phyloP scores from a whole-genome alignment of 2,329 filamentous ascomycete species.

The Phialemonium atrogriseum region DNA sequence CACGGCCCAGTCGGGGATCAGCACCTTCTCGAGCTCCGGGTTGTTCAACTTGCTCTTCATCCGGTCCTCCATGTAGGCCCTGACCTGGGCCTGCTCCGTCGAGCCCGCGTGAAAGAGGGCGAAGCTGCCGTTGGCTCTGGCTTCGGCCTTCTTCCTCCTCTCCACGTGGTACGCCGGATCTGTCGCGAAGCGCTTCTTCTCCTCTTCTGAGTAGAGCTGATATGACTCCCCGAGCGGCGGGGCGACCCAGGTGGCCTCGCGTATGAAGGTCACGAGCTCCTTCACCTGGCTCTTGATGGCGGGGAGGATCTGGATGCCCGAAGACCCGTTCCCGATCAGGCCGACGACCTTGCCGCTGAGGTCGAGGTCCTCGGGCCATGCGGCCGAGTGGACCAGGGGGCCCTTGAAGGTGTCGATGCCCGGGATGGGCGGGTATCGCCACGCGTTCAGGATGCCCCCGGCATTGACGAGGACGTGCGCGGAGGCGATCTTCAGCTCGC shows the following conservation, averaged over 20 bases:
- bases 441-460: background rate
- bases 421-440: constrained; percentile 12
- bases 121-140: constrained; percentile 13
- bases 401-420: constrained; percentile 15
- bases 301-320: constrained; percentile 19
- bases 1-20: constrained; percentile 13
- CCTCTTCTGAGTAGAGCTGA: constrained; percentile 14
- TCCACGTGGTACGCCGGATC: constrained; percentile 12
- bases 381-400: constrained; percentile 14
- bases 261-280: constrained; percentile 14
- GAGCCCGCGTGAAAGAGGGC: constrained; percentile 9
- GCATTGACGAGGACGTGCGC: background rate
- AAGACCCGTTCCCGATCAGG: constrained; percentile 20
- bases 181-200: constrained; percentile 10
- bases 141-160: constrained; percentile 16
- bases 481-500: background rate
- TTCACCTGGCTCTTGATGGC: constrained; percentile 12
- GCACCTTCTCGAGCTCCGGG: constrained; percentile 18
- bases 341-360: constrained; percentile 15
- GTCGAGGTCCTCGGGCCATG: constrained; percentile 11
- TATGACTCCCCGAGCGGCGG: constrained; percentile 15
- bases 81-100: constrained; percentile 13
- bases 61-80: constrained; percentile 16
- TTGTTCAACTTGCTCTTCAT: constrained; percentile 18
- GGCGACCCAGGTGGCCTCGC: constrained; percentile 15